These are phyloP conservation scores for Penicillium fuscoglaucum DNA, from an alignment of 2,329 filamentous ascomycete genomes.

Conservation along the genomic window DNA sequence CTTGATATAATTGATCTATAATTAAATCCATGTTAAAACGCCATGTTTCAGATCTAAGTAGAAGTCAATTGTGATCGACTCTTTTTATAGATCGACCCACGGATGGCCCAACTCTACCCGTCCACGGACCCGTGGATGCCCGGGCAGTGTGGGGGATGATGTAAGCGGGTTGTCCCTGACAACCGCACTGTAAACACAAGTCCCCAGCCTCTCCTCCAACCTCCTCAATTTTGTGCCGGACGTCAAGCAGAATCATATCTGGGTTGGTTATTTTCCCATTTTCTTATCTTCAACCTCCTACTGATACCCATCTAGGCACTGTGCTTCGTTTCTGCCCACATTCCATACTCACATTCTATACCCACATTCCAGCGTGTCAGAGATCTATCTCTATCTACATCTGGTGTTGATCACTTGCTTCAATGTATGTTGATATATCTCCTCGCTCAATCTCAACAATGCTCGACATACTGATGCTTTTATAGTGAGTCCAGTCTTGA, in stretches of 20 bases:
- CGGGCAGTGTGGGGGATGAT: slow-evolving; percentile 20
- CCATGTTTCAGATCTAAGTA: neutral
- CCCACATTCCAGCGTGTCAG: slow-evolving; percentile 9
- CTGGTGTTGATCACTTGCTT: slow-evolving; percentile 16
- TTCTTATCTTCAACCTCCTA: slow-evolving; percentile 5
- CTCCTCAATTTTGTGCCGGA: slow-evolving; percentile 34
- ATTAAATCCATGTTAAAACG: neutral
- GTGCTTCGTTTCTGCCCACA: neutral
- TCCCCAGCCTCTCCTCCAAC: slow-evolving; percentile 44
- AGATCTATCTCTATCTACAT: slow-evolving; percentile 12
- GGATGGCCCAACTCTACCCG: slow-evolving; percentile 2
- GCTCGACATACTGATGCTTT: slow-evolving; percentile 12
- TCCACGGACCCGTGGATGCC: neutral
- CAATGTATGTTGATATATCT: slow-evolving; percentile 13
- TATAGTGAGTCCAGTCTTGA: slow-evolving; percentile 33
- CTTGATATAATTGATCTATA: neutral
- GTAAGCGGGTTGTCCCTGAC: slow-evolving; percentile 32
- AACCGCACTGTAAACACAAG: slow-evolving; percentile 29
- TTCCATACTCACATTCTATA: slow-evolving; percentile 8
- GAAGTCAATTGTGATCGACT: slow-evolving; percentile 12
- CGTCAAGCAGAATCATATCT: slow-evolving; percentile 12
- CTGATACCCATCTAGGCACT: slow-evolving; percentile 13
- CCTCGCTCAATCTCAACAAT: neutral
- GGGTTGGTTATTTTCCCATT: slow-evolving; percentile 13
- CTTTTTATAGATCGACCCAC: slow-evolving; percentile 11